A percentile compares a stretch with the other conserved stretches of the same genome.
Conservation (phyloP, 257 asterid species). For the Solanum tacnaense region DNA sequence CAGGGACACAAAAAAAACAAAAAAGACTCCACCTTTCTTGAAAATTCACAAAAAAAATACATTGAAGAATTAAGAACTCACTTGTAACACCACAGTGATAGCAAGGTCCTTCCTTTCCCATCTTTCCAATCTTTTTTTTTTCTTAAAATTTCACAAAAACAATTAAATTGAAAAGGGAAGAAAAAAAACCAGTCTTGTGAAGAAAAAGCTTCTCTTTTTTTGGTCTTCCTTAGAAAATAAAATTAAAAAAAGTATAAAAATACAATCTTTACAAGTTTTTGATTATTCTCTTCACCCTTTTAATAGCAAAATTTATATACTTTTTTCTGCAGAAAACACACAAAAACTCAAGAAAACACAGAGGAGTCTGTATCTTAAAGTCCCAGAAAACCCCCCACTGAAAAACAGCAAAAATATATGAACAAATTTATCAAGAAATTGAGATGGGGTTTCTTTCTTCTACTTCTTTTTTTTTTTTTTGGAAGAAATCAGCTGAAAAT, state of each 20-base stretch:
- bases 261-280: constrained; percentile 6
- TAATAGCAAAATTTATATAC: constrained; percentile 13
- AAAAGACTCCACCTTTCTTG: constrained; percentile 11
- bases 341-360: not conserved
- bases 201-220: constrained; percentile 3
- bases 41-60: not conserved
- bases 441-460: constrained; percentile 25
- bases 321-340: constrained; percentile 18
- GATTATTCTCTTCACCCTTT: constrained; percentile 28
- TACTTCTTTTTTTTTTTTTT: not conserved
- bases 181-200: not conserved
- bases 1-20: not conserved
- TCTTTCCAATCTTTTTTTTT: constrained; percentile 7
- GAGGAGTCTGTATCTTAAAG: constrained; percentile 17
- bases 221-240: constrained; percentile 10
- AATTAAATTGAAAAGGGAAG: constrained; percentile 8
- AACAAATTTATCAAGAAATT: constrained; percentile 23
- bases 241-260: not conserved
- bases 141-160: constrained; percentile 5
- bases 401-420: constrained; percentile 23
- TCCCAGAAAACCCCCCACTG: constrained; percentile 50
- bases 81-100: constrained; percentile 99
- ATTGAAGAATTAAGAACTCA: constrained; percentile 41
- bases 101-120: constrained; percentile 99
- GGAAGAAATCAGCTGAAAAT: constrained; percentile 6